Conservation (phyloP, 176 grass and related monocot genomes). For the Poa pratensis region DNA sequence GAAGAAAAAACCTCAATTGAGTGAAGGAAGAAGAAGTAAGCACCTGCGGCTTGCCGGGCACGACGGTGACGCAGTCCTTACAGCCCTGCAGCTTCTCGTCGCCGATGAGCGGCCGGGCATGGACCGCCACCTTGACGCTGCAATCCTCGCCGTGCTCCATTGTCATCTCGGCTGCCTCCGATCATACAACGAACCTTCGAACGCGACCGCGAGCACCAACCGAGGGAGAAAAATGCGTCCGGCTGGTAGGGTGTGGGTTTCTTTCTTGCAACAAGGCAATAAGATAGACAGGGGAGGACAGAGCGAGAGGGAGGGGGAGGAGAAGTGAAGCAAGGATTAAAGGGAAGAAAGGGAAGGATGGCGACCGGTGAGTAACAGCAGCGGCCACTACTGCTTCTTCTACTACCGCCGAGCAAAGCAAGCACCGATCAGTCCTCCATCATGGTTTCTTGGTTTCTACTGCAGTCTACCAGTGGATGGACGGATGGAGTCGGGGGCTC, state of each 20-base stretch:
- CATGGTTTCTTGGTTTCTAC: conserved; percentile 86
- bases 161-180: conserved; percentile 58
- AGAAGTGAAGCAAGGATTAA: conserved; percentile 55
- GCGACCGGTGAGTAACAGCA: conserved; percentile 48
- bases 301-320: background rate
- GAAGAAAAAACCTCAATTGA: background rate
- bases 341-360: conserved; percentile 40
- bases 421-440: conserved; percentile 45
- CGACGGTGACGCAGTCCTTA: conserved; percentile 86
- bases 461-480: conserved; percentile 48
- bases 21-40: background rate
- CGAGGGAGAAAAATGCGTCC: background rate
- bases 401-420: background rate
- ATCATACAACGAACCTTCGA: conserved; percentile 43
- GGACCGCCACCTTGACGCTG: conserved; percentile 95
- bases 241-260: conserved; percentile 25
- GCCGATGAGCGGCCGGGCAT: conserved; percentile 90
- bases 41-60: conserved; percentile 88
- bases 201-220: conserved; percentile 10
- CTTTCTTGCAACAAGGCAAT: conserved; percentile 33
- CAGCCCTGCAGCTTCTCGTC: conserved; percentile 97
- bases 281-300: conserved; percentile 17
- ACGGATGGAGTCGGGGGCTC: conserved; percentile 26
- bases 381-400: conserved; percentile 38
- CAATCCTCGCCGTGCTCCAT: conserved; percentile 98